Evolutionary conservation across 1,139 yeast genomes (phyloP).

Genomic region (Debaryomycetaceae sp.): DNA sequence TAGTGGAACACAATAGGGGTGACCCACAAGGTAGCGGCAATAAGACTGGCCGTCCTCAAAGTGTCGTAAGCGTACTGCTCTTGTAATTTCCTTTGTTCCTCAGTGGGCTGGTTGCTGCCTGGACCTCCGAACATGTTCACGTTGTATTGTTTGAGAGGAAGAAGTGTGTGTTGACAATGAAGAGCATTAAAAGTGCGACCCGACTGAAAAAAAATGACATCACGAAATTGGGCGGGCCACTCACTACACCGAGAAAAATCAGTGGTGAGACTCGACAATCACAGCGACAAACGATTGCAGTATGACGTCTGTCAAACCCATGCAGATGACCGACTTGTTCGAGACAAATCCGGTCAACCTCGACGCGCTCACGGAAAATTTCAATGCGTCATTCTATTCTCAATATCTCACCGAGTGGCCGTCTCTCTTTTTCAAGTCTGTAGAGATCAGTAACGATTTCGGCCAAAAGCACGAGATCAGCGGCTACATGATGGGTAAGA

Average conservation of each 20-base stretch:
- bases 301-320: constrained; percentile 82
- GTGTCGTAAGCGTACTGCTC: constrained; percentile 67
- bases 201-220: not conserved
- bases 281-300: not conserved
- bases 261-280: constrained; percentile 1
- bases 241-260: constrained; percentile 1
- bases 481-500: constrained; percentile 94
- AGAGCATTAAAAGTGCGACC: constrained; percentile 1
- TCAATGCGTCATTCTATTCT: constrained; percentile 75
- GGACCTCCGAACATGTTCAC: constrained; percentile 82
- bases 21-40: constrained; percentile 78
- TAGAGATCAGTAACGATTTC: constrained; percentile 27
- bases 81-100: constrained; percentile 74
- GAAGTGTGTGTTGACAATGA: constrained; percentile 1
- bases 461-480: constrained; percentile 34
- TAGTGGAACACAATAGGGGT: constrained; percentile 64
- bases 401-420: constrained; percentile 89
- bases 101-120: constrained; percentile 65
- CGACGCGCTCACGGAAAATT: constrained; percentile 89
- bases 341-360: constrained; percentile 70
- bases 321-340: constrained; percentile 80
- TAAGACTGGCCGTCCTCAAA: constrained; percentile 59
- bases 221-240: not conserved
- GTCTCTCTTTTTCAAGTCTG: constrained; percentile 74
- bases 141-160: constrained; percentile 8